phyloP scores from a whole-genome alignment of 805 yeast genomes.

The Starmera pachycereana region DNA sequence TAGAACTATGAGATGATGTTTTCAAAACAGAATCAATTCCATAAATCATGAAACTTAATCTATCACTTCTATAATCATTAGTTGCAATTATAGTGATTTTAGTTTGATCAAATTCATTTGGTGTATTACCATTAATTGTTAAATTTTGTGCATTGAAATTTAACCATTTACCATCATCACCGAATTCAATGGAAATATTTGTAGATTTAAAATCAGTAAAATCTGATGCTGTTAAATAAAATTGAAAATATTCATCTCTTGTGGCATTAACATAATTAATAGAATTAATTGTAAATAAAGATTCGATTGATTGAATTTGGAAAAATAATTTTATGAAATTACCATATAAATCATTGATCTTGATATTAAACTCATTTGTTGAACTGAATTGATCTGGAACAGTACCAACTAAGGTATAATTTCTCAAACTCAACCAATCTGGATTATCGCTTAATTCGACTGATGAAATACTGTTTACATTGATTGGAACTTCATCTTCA shows the following conservation, averaged over 20 bases:
- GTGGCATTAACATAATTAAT: slow-evolving; percentile 61
- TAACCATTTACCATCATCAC: slow-evolving; percentile 51
- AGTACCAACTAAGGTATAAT: slow-evolving; percentile 40
- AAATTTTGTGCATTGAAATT: slow-evolving; percentile 45
- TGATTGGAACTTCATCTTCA: slow-evolving; percentile 49
- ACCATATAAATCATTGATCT: slow-evolving; percentile 47
- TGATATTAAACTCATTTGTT: slow-evolving; percentile 37
- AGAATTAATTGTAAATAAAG: slow-evolving; percentile 44
- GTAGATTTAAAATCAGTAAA: slow-evolving; percentile 48
- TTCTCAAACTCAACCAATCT: slow-evolving; percentile 40
- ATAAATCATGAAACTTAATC: slow-evolving; percentile 37
- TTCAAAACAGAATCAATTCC: slow-evolving; percentile 32
- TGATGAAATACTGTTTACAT: slow-evolving; percentile 41
- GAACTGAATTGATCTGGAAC: slow-evolving; percentile 38
- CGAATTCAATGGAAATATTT: slow-evolving; percentile 32
- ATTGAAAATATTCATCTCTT: slow-evolving; percentile 47
- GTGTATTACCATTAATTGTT: slow-evolving; percentile 61
- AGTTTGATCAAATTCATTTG: slow-evolving; percentile 33
- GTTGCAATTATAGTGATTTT: slow-evolving; percentile 31
- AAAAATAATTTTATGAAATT: slow-evolving; percentile 52
- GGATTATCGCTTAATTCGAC: slow-evolving; percentile 46
- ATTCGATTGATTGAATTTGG: slow-evolving; percentile 38
- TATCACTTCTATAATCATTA: slow-evolving; percentile 25
- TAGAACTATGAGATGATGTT: slow-evolving; percentile 9
- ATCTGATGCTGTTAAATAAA: slow-evolving; percentile 40